Conservation (phyloP, 805 yeast species). For the Wickerhamomyces hampshirensis region DNA sequence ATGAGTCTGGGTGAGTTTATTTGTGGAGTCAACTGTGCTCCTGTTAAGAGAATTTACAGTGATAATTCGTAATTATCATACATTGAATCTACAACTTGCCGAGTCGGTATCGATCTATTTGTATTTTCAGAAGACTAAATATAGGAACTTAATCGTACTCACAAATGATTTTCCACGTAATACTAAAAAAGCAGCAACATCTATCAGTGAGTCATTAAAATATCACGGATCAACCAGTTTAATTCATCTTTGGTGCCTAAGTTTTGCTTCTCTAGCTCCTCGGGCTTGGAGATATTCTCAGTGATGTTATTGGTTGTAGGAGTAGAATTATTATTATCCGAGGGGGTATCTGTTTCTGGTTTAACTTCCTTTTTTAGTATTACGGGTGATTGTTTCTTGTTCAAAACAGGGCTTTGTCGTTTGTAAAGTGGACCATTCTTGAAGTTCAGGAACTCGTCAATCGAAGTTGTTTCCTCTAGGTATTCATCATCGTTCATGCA, state of each 20-base stretch:
- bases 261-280: constrained; percentile 23
- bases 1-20: constrained; percentile 12
- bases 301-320: neutral
- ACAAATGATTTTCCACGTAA: too few species aligned
- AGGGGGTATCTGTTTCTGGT: too few species aligned
- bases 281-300: neutral
- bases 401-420: neutral
- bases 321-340: too few species aligned
- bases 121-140: too few species aligned
- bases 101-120: too few species aligned
- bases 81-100: too few species aligned
- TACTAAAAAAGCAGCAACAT: too few species aligned
- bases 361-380: constrained; percentile 9
- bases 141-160: too few species aligned
- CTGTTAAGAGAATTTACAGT: constrained; percentile 16
- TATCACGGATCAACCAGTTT: constrained; percentile 66
- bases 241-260: constrained; percentile 63
- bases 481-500: constrained; percentile 49
- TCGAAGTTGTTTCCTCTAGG: constrained; percentile 20
- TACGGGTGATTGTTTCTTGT: constrained; percentile 5
- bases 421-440: constrained; percentile 7
- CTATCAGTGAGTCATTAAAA: constrained; percentile 27
- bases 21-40: constrained; percentile 7
- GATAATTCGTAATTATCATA: too few species aligned
- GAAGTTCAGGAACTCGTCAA: constrained; percentile 17